Conservation (phyloP, 2,329 filamentous ascomycete species). For the Trichophyton verrucosum region DNA sequence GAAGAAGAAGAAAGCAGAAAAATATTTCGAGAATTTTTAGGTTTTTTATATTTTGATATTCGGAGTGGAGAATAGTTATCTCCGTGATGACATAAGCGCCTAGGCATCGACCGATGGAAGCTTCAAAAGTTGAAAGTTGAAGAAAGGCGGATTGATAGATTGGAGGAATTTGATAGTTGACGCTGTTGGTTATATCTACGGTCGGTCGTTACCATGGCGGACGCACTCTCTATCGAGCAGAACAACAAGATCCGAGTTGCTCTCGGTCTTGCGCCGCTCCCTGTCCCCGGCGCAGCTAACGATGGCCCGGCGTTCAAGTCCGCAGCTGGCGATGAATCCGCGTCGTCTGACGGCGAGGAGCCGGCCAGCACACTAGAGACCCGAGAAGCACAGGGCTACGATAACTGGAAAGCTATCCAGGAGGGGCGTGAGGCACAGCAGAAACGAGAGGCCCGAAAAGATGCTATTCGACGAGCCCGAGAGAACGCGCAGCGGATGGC, state of each 20-base stretch:
- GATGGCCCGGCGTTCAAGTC: conserved; percentile 46
- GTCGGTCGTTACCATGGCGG: conserved; percentile 27
- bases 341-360: conserved; percentile 49
- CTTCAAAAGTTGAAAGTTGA: background rate
- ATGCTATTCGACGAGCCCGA: conserved; percentile 73
- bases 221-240: conserved; percentile 69
- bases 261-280: conserved; percentile 79
- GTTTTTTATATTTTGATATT: conserved; percentile 1
- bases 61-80: background rate
- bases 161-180: background rate
- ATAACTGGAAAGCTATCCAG: conserved; percentile 45
- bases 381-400: conserved; percentile 31
- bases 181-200: background rate
- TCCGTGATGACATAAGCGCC: background rate
- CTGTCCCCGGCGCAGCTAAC: conserved; percentile 55
- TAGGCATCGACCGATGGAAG: background rate
- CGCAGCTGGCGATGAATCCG: conserved; percentile 34
- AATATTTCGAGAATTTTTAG: background rate
- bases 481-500: conserved; percentile 67
- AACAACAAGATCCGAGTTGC: conserved; percentile 83
- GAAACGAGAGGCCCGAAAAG: conserved; percentile 66
- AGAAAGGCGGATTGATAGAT: background rate
- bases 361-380: conserved; percentile 72
- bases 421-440: conserved; percentile 61
- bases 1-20: conserved; percentile 22